phyloP scores from a whole-genome alignment of 306 rosid species.

The Prinsepia uniflora region DNA sequence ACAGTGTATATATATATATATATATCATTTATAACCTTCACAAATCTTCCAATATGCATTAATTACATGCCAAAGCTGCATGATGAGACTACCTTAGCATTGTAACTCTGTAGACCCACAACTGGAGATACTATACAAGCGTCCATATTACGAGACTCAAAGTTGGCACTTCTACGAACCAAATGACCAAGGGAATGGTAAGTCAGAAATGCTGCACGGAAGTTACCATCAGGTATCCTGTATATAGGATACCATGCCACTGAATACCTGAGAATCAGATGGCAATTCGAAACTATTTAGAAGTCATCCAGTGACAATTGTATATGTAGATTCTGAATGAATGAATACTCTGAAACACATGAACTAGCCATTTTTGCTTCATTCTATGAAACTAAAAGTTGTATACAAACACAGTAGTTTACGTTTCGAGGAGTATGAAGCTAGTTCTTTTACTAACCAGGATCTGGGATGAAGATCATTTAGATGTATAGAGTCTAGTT shows the following conservation, averaged over 20 bases:
- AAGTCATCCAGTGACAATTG: constrained; percentile 17
- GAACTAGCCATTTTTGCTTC: constrained; percentile 8
- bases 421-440: neutral
- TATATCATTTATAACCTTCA: neutral
- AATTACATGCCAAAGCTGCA: constrained; percentile 2
- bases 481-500: constrained; percentile 47
- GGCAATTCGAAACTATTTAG: constrained; percentile 21
- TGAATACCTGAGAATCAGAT: constrained; percentile 64
- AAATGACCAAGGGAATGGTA: constrained; percentile 82
- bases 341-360: constrained; percentile 9
- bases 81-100: constrained; percentile 52
- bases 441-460: constrained; percentile 43
- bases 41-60: constrained; percentile 1
- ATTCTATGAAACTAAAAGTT: neutral
- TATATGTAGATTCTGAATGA: constrained; percentile 5
- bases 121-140: constrained; percentile 59
- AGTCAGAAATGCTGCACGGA: constrained; percentile 81
- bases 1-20: neutral
- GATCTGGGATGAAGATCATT: constrained; percentile 73
- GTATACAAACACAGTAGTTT: neutral
- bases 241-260: constrained; percentile 97
- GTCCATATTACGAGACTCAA: constrained; percentile 28
- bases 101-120: constrained; percentile 88
- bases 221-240: constrained; percentile 78
- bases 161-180: constrained; percentile 39